Conservation (phyloP, 306 rosid genomes). For the Castanopsis chinensis region DNA sequence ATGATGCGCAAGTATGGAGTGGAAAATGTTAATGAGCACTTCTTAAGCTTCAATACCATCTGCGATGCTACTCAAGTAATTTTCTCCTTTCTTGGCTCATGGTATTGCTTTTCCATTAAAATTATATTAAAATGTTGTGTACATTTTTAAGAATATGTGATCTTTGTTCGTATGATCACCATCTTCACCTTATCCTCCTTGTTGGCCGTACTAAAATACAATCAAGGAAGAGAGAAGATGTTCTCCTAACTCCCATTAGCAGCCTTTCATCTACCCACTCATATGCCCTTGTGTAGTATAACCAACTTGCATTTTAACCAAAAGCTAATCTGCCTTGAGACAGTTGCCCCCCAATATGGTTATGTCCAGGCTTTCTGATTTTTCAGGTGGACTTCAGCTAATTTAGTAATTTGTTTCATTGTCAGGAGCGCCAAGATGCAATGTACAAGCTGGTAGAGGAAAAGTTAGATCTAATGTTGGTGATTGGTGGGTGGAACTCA, state of each 20-base stretch:
- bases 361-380: not conserved
- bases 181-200: not conserved
- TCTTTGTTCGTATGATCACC: not conserved
- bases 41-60: slow-evolving; percentile 92
- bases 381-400: not conserved
- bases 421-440: slow-evolving; percentile 99
- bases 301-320: not conserved
- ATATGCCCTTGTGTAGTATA: not conserved
- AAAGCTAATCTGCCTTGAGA: not conserved
- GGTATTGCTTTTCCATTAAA: not conserved
- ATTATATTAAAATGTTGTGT: not conserved
- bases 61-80: slow-evolving; percentile 96
- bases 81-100: slow-evolving; percentile 1
- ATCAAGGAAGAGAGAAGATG: not conserved
- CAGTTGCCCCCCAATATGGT: not conserved
- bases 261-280: not conserved
- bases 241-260: not conserved
- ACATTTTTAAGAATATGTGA: not conserved
- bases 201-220: too few species aligned
- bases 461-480: slow-evolving; percentile 76
- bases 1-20: slow-evolving; percentile 90
- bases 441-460: slow-evolving; percentile 92
- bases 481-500: slow-evolving; percentile 97
- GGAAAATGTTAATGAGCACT: slow-evolving; percentile 72
- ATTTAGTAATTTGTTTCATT: slow-evolving; percentile 5